These are phyloP conservation scores for Crithidia fasciculata DNA, from an alignment of 208 protist species.

Conservation along the genomic window DNA sequence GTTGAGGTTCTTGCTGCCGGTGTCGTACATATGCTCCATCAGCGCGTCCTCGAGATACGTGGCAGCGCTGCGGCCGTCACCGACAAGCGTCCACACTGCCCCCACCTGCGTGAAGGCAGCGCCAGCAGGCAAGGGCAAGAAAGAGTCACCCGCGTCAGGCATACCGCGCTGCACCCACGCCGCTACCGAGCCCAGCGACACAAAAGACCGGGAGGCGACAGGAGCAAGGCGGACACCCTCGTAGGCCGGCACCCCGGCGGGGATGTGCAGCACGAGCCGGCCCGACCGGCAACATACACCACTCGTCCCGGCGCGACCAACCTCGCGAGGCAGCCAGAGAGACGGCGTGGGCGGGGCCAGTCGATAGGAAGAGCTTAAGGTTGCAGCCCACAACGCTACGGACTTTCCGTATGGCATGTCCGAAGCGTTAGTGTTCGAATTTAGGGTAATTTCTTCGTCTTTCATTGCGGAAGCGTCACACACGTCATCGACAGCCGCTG, in stretches of 20 bases:
- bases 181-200: conserved; percentile 47
- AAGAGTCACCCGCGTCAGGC: not conserved
- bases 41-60: conserved; percentile 76
- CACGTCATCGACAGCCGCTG: not conserved
- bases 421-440: not conserved
- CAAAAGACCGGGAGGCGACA: conserved; percentile 37
- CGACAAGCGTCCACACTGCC: conserved; percentile 61
- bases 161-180: conserved; percentile 15
- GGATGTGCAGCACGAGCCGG: conserved; percentile 65
- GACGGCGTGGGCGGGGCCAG: conserved; percentile 23
- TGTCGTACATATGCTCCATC: conserved; percentile 70
- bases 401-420: not conserved
- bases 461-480: too few species aligned
- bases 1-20: conserved; percentile 37
- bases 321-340: conserved; percentile 28
- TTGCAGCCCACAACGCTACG: not conserved
- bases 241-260: conserved; percentile 38
- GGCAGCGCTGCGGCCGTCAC: conserved; percentile 63
- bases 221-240: conserved; percentile 34
- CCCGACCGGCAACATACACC: conserved; percentile 48
- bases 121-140: not conserved
- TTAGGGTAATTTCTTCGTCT: not conserved
- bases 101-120: conserved; percentile 7
- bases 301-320: not conserved
- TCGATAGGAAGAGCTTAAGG: conserved; percentile 3